A percentile compares a stretch with the other conserved stretches of the same genome.
Conservation (phyloP, 192 early-diverging fungal genomes). For the Nowakowskiella sp. region DNA sequence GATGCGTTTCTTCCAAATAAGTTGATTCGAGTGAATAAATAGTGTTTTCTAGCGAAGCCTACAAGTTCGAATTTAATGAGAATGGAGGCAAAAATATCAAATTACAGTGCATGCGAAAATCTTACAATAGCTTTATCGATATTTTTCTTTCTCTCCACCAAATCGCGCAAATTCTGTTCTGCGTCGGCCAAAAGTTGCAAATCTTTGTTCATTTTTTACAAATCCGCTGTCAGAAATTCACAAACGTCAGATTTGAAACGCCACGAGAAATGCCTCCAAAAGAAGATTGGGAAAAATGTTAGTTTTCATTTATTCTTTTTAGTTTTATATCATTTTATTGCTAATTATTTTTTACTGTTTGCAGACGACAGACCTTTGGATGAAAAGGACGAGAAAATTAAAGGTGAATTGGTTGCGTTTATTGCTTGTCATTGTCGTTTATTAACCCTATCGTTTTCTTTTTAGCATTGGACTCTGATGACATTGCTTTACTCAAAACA, state of each 20-base stretch:
- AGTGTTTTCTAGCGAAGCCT: constrained; percentile 64
- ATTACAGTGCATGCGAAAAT: background rate
- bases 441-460: constrained; percentile 9
- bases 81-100: background rate
- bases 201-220: no score
- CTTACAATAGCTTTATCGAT: constrained; percentile 68
- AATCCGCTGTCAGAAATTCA: no score
- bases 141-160: constrained; percentile 69
- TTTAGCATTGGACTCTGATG: constrained; percentile 77
- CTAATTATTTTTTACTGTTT: constrained; percentile 1
- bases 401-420: constrained; percentile 25
- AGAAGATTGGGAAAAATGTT: constrained; percentile 98
- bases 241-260: no score
- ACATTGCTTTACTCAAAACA: constrained; percentile 85
- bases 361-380: constrained; percentile 73
- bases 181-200: constrained; percentile 49
- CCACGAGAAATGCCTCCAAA: constrained; percentile 87
- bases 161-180: constrained; percentile 63
- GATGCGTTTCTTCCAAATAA: constrained; percentile 80
- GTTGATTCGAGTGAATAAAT: constrained; percentile 84
- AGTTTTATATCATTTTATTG: background rate
- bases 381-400: constrained; percentile 76
- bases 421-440: background rate
- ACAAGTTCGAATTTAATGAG: background rate
- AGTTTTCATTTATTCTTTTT: constrained; percentile 10